Evolutionary conservation across 352 stramenopile genomes (phyloP).

Genomic region (Phytophthora chlamydospora): DNA sequence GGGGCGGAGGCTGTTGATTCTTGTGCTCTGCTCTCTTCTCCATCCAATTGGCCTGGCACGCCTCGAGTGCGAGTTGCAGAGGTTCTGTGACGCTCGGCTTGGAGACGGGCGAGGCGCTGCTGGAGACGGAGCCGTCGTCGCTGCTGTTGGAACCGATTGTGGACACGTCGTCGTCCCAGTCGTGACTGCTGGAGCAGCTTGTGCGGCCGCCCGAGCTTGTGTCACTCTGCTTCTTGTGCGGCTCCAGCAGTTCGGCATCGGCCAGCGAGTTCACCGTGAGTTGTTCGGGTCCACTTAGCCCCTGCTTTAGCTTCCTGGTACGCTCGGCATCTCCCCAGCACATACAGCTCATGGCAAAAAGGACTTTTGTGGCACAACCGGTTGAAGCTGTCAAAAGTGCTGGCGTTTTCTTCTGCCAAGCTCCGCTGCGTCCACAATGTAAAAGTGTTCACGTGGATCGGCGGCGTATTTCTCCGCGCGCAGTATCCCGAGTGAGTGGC

Average conservation of each 20-base stretch:
- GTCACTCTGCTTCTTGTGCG: constrained; percentile 32
- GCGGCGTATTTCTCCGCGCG: constrained; percentile 11
- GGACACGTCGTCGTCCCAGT: constrained; percentile 57
- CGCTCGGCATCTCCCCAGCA: constrained; percentile 49
- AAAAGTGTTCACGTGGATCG: constrained; percentile 29
- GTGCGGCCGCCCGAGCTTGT: constrained; percentile 42
- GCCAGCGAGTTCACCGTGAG: constrained; percentile 8
- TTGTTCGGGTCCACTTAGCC: constrained; percentile 10
- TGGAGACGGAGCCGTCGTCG: constrained; percentile 42
- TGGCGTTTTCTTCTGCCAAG: too few species aligned
- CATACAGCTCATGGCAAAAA: constrained; percentile 32
- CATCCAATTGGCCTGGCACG: constrained; percentile 22
- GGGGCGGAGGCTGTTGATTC: constrained; percentile 6
- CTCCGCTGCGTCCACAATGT: constrained; percentile 23
- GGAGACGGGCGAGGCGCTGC: constrained; percentile 17
- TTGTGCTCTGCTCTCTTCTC: constrained; percentile 25
- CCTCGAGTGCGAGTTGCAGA: constrained; percentile 26
- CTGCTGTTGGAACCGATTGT: constrained; percentile 43
- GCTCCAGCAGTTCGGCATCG: neutral
- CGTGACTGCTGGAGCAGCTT: constrained; percentile 53
- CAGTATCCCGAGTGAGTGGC: too few species aligned
- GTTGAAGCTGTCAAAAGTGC: neutral
- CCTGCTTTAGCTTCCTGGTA: constrained; percentile 42
- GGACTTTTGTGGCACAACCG: neutral
- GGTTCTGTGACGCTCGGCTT: constrained; percentile 18